Evolutionary conservation across 768 basidiomycete species (phyloP).

Genomic region (Multifurca ochricompacta): DNA sequence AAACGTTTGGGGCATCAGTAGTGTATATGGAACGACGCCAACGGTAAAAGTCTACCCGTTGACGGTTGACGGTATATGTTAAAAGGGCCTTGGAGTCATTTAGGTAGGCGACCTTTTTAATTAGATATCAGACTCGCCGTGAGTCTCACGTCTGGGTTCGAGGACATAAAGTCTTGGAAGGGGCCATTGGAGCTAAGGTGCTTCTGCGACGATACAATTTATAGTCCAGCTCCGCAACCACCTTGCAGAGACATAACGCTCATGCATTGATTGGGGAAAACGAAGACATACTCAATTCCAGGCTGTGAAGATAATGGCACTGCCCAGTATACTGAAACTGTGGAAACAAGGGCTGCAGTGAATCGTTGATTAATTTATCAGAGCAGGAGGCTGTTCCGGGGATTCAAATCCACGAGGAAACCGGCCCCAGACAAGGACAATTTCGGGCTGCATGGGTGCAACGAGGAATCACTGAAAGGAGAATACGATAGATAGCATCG

Average conservation of each 20-base stretch:
- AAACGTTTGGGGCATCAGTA: constrained; percentile 1
- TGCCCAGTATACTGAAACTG: too few relatives aligned
- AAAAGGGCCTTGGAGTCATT: neutral
- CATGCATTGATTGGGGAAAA: too few relatives aligned
- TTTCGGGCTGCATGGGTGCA: neutral
- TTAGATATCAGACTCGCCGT: constrained; percentile 3
- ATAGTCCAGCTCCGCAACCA: neutral
- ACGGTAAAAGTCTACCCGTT: constrained; percentile 7
- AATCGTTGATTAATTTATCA: too few relatives aligned
- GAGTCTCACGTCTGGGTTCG: constrained; percentile 9
- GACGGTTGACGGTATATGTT: constrained; percentile 11
- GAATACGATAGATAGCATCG: too few relatives aligned
- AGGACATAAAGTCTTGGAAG: neutral
- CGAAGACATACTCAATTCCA: too few relatives aligned
- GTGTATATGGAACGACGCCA: neutral
- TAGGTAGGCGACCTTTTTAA: neutral
- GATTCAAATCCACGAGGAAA: too few relatives aligned
- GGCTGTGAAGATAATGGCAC: too few relatives aligned
- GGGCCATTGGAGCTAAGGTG: neutral
- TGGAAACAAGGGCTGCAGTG: too few relatives aligned
- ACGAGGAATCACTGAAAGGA: neutral
- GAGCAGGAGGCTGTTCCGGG: too few relatives aligned
- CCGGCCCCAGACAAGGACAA: neutral
- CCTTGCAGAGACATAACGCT: too few relatives aligned
- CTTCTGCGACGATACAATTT: neutral